Evolutionary conservation across 2,329 filamentous ascomycete genomes (phyloP).

Genomic region (Paracoccidioides brasiliensis): DNA sequence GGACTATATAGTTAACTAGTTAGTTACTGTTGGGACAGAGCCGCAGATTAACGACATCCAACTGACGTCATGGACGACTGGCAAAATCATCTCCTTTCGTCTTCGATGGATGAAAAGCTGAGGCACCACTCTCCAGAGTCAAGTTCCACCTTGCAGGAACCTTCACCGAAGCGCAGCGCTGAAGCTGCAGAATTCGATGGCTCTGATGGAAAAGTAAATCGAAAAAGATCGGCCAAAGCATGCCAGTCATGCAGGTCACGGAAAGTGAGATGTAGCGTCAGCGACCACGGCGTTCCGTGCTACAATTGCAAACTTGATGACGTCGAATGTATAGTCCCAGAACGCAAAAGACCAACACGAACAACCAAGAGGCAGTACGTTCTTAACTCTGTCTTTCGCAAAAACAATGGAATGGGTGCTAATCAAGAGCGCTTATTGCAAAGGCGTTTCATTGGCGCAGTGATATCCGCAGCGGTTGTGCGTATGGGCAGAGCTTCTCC

Average conservation of each 20-base stretch:
- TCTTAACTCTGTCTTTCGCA: background rate
- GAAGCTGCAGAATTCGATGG: constrained; percentile 6
- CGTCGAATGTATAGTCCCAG: constrained; percentile 11
- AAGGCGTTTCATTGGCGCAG: constrained; percentile 6
- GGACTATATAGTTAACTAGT: too few species aligned
- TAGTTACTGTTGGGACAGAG: background rate
- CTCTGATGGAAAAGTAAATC: constrained; percentile 24
- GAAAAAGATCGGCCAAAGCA: constrained; percentile 46
- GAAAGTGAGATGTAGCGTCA: constrained; percentile 40
- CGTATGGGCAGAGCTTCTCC: background rate
- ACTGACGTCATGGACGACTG: background rate
- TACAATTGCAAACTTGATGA: constrained; percentile 16
- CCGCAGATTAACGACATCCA: background rate
- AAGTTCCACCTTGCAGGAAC: background rate
- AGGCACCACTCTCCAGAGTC: constrained; percentile 1
- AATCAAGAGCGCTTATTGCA: background rate
- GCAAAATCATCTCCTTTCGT: background rate
- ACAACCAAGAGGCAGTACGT: constrained; percentile 4
- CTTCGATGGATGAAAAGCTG: background rate
- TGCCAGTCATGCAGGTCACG: constrained; percentile 38
- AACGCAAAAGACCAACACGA: constrained; percentile 9
- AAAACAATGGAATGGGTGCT: background rate
- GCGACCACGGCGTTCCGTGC: constrained; percentile 29
- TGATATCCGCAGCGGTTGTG: constrained; percentile 5
- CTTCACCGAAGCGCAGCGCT: constrained; percentile 4